Evolutionary conservation across 192 early-diverging fungal species (phyloP).

Genomic region (Pilaira anomala): DNA sequence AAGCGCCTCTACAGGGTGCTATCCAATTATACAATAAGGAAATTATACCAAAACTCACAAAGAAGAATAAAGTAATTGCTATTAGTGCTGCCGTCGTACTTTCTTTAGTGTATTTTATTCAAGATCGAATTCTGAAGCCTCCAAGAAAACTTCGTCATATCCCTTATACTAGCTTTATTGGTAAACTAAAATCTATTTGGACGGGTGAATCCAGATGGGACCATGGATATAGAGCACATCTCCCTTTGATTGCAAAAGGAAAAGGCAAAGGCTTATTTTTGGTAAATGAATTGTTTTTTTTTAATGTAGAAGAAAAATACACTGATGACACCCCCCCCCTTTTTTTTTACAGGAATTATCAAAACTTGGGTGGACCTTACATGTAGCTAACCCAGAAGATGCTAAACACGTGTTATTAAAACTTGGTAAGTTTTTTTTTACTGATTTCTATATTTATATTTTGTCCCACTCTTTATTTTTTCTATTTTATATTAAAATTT

Average conservation of each 20-base stretch:
- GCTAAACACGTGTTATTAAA: not conserved
- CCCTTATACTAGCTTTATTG: not conserved
- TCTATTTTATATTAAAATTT: no score
- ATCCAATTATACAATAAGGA: not conserved
- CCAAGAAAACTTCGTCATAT: slow-evolving; percentile 4
- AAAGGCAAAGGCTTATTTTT: not conserved
- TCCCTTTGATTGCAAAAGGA: not conserved
- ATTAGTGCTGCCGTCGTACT: not conserved
- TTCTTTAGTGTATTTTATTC: not conserved
- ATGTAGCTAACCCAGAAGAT: slow-evolving; percentile 2
- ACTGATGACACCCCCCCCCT: no score
- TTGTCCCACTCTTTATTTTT: no score
- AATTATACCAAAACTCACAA: not conserved
- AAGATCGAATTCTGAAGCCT: not conserved
- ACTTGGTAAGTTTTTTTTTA: not conserved
- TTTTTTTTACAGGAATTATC: not conserved
- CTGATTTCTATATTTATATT: not conserved
- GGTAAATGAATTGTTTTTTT: not conserved
- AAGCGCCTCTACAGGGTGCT: not conserved
- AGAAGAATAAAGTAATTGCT: not conserved
- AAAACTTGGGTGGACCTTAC: not conserved
- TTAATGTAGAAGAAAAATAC: not conserved
- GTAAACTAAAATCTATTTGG: not conserved
- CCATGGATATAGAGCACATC: not conserved
- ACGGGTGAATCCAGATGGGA: not conserved